A percentile compares a stretch with the other conserved stretches of the same genome.
Conservation (phyloP, 768 basidiomycete species). For the Leccinum olivaceopallidum region DNA sequence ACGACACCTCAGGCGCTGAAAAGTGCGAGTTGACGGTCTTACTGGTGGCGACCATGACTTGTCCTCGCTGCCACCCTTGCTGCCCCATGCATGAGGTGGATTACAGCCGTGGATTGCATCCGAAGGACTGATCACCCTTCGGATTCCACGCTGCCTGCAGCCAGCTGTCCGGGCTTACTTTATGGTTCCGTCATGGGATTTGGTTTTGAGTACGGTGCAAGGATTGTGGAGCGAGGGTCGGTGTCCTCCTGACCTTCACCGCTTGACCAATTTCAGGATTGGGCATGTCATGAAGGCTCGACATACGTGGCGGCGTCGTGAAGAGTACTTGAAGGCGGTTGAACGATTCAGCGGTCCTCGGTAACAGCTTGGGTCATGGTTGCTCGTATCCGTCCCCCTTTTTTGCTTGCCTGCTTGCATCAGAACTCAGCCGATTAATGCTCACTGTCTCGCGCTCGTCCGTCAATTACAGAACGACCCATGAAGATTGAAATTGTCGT, state of each 20-base stretch:
- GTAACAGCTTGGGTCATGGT: constrained; percentile 29
- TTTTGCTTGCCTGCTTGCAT: constrained; percentile 38
- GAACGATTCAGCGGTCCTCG: constrained; percentile 26
- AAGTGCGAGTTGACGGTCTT: constrained; percentile 32
- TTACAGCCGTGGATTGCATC: constrained; percentile 23
- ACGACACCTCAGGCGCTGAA: constrained; percentile 30
- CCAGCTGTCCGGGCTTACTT: constrained; percentile 25
- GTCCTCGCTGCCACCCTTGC: constrained; percentile 30
- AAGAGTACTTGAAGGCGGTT: constrained; percentile 24
- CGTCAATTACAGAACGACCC: constrained; percentile 73
- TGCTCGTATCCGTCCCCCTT: constrained; percentile 46
- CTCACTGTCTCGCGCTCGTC: constrained; percentile 36
- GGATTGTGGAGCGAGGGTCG: constrained; percentile 30
- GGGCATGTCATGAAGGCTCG: constrained; percentile 29
- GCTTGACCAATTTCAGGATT: constrained; percentile 37
- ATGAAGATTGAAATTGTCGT: constrained; percentile 99
- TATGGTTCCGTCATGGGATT: constrained; percentile 34
- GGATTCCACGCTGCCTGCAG: constrained; percentile 27
- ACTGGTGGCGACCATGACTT: constrained; percentile 30
- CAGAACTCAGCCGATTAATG: constrained; percentile 37
- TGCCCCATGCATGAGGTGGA: constrained; percentile 22
- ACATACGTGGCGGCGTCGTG: constrained; percentile 20
- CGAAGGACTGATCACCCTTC: constrained; percentile 34
- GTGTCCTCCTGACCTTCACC: constrained; percentile 34
- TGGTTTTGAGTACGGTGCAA: constrained; percentile 34